phyloP scores from a whole-genome alignment of 441 rosid species.

The Erysimum cheiri region DNA sequence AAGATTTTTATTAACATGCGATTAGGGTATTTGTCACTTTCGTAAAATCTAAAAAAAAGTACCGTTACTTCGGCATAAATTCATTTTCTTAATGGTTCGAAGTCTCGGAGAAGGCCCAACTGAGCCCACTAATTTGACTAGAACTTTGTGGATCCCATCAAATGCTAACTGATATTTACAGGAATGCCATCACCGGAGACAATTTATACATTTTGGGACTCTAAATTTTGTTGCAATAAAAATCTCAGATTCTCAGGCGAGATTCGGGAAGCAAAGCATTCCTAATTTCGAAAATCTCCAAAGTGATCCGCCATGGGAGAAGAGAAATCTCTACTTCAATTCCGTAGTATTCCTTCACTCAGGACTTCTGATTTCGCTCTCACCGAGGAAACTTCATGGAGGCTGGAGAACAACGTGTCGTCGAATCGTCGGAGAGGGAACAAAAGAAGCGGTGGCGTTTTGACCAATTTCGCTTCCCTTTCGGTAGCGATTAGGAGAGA shows the following conservation, averaged over 20 bases:
- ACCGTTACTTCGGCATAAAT: neutral
- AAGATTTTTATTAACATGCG: neutral
- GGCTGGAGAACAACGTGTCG: conserved; percentile 14
- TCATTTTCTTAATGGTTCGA: neutral
- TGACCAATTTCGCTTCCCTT: conserved; percentile 39
- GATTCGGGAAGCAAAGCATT: neutral
- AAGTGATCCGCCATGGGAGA: conserved; percentile 56
- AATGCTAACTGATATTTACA: neutral
- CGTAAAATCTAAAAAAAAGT: neutral
- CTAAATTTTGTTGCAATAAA: conserved; percentile 17
- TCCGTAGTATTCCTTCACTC: conserved; percentile 53
- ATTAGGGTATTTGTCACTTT: neutral
- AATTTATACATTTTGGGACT: conserved; percentile 28
- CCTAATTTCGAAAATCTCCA: neutral
- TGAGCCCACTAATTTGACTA: conserved; percentile 35
- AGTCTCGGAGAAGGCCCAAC: conserved; percentile 33
- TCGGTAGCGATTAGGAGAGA: conserved; percentile 35
- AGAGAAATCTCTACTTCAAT: conserved; percentile 48
- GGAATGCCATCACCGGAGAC: conserved; percentile 31
- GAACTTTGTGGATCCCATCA: conserved; percentile 6
- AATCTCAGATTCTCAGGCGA: conserved; percentile 32
- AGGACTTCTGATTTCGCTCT: conserved; percentile 46
- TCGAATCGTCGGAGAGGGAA: conserved; percentile 17
- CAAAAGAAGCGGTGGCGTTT: conserved; percentile 28
- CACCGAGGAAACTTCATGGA: conserved; percentile 35